Percentiles rank a stretch among this genome's conserved stretches.
These are phyloP conservation scores for Pogostemon cablin DNA, from an alignment of 257 asterid species.

Conservation along the genomic window DNA sequence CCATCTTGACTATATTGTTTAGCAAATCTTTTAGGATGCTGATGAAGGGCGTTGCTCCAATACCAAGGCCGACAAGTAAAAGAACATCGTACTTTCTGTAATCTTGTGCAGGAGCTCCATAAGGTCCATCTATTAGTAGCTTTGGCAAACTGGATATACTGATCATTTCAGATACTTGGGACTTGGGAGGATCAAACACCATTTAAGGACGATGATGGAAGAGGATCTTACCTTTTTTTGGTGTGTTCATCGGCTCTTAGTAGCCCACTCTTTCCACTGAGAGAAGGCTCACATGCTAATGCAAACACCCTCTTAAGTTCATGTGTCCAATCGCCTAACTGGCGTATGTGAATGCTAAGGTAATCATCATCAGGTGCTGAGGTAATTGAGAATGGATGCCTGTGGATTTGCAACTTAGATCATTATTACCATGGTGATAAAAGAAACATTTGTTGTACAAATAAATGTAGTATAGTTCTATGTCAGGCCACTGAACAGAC, in stretches of 20 bases:
- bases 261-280: slow-evolving; percentile 80
- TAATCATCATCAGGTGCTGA: slow-evolving; percentile 95
- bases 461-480: no score
- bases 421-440: background rate
- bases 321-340: slow-evolving; percentile 95
- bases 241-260: slow-evolving; percentile 92
- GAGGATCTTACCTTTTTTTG: slow-evolving; percentile 54
- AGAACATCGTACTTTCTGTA: slow-evolving; percentile 80
- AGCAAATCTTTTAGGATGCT: slow-evolving; percentile 90
- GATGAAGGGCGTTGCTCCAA: slow-evolving; percentile 95
- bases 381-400: slow-evolving; percentile 98
- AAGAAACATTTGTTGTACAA: no score
- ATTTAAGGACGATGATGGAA: background rate
- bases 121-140: slow-evolving; percentile 94
- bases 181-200: slow-evolving; percentile 6
- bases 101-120: slow-evolving; percentile 99
- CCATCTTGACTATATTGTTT: slow-evolving; percentile 78
- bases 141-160: slow-evolving; percentile 79
- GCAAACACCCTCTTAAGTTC: slow-evolving; percentile 87
- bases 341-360: slow-evolving; percentile 92
- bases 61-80: slow-evolving; percentile 93
- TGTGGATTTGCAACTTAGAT: slow-evolving; percentile 31
- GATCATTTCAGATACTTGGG: slow-evolving; percentile 23
- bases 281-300: slow-evolving; percentile 81
- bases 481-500: no score